Base-by-base conservation (phyloP, 305 asterid genomes). In the Fraxinus angustifolia region DNA sequence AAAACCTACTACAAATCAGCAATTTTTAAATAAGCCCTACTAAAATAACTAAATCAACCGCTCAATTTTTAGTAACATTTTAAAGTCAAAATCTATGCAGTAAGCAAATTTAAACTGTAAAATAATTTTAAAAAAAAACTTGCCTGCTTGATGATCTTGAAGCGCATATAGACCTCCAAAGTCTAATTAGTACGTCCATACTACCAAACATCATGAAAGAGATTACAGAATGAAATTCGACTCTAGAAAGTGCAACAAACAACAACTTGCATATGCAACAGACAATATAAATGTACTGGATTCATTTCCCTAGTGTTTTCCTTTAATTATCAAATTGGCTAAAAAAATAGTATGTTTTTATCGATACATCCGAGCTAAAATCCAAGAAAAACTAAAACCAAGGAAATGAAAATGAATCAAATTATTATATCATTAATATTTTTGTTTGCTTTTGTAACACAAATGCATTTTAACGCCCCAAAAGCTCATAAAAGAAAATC, bases 101-200 rank as follows among this genome's bases (percentile, higher is more conserved):
- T 5, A 11, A 74, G 34, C 10, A 5, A 40, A 26, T 11, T 10
- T 17, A 19, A 40, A 1, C 35, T 38, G 19, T 50, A 75, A 74
- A 62, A 23, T n/a, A 73, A 6, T 28, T n/a, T n/a, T n/a, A 23
- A 23, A 23, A 23, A 23, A 53, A 4, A 35, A 79, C 40, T 78
- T 73, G 81, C 98, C 97, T 93, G 97, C 88, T 91, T 93, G 81
- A 91, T 87, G 83, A 94, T 93, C 84, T 85, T 90, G 89, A 36
- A 40, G 5, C 75, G 14, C n/a, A 35, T 11, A 31, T 73, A 73
- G 56, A 3, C 35, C 60, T n/a, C 60, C 50, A 16, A 19, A 23
- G 6, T 17, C 60, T 34, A 36, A 80, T 42, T 50, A 53, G 8
- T 35, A 26, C 21, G 28, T 3, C 50, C 40, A 42, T 67, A n/a